Base-by-base conservation (phyloP, 805 yeast species). In the Saccharomycopsis capsularis region DNA sequence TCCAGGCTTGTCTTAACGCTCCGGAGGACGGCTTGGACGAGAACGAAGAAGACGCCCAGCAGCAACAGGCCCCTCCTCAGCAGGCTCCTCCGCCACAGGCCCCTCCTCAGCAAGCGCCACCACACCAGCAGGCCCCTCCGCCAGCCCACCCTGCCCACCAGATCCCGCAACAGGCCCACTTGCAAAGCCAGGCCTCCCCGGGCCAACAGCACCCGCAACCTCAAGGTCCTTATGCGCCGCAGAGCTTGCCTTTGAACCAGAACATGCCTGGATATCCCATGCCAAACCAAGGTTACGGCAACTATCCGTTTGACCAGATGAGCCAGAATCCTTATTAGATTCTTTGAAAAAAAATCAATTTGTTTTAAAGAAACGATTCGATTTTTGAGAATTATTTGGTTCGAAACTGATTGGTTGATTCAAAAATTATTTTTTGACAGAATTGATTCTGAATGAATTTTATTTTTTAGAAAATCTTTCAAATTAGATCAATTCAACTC, bases 1-100 rank as follows among this genome's bases (percentile, higher is more conserved):
- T 91, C 61, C 97, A 93, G 71, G 95, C 96, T 13, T 93, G 99
- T 65, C 73, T 91, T 62, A 89, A 91, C 66, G 98, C 98, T 6
- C 96, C 96, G n/a, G 95, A 88, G 61, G 91, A 84, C 55, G 79
- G 80, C 9, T 69, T 76, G 57, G 81, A 78, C 32, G 85, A 79
- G 44, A 88, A 81, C 42, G 85, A 78, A 48, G 78, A 78, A 42
- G 83, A 73, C 41, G 68, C 63, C 16, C 79, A 72, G 15, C 68
- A 63, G 30, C 64, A 57, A 59, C 60, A 67, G 62, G 54, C 58
- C 52, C 58, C 57, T 46, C 61, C 57, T 49, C 60, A 54, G 48
- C 57, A 48, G 50, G 49, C 45, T 42, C 57, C 48, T 32, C 58
- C 32, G 40, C 42, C 40, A 23, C 58, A 63, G 21, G 56, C 63